Evolutionary conservation across 83 land plant genomes (phyloP), one percentile per base, ranked within the genome.

Genomic region (Isoetes engelmannii): DNA sequence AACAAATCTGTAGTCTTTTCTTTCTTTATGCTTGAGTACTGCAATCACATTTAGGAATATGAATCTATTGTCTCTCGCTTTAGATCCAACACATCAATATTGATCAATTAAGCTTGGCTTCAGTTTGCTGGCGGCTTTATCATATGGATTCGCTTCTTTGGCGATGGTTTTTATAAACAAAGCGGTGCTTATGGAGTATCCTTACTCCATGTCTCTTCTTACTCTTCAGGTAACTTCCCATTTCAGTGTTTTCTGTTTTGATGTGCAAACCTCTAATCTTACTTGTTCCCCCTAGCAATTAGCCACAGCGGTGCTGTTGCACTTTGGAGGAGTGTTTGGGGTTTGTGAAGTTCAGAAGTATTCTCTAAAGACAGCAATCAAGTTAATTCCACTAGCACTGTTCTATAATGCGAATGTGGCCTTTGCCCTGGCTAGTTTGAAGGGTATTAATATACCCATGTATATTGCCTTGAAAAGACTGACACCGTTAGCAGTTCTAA

Each of bases 351-450:
- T 86, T 42, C 79, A 63, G 44, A 75, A 63, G 6, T 0, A 87
- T 5, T 69, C 79, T 49, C 46, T 75, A 71, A 66, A 45, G 28
- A 87, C 76, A 21, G 86, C 95, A 19, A 84, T 79, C 66, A 83
- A 76, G 63, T 83, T 90, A 69, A 69, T 90, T 5, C 88, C 82
- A 4, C 72, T 90, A 43, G 87, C 95, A 0, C 54, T 90, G 12
- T 90, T 90, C 74, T 87, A 90, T 77, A 90, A 90, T 80, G 95
- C 95, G 47, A 90, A 90, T 80, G 95, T 90, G 46, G 91, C 88
- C 42, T 90, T 90, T 81, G 95, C 91, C 48, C 74, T 90, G 61
- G 91, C 95, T 8, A 90, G 95, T 73, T 66, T 90, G 79, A 87
- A 87, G 77, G 94, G 95, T 42, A 86, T 90, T 13, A 90, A 90